Percentiles rank a stretch among this genome's conserved stretches.
These are phyloP conservation scores for Ophiostoma himal-ulmi DNA, from an alignment of 2,329 filamentous ascomycete species.

Conservation along the genomic window DNA sequence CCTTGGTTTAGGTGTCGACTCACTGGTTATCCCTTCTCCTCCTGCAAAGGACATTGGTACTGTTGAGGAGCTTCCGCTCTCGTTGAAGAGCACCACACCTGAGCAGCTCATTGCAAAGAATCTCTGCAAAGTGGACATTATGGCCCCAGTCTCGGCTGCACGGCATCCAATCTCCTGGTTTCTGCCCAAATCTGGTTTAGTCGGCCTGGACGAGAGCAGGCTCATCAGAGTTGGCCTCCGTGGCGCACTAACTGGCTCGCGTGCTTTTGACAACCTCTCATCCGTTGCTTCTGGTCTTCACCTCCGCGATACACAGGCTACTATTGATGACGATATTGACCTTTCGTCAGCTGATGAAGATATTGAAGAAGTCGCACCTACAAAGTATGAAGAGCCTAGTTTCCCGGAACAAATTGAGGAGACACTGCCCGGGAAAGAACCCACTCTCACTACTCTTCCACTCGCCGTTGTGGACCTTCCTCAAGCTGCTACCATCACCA, in stretches of 20 bases:
- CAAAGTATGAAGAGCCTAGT: background rate
- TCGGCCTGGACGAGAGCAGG: slow-evolving; percentile 31
- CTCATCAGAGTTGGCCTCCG: slow-evolving; percentile 31
- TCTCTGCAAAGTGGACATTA: background rate
- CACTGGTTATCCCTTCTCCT: background rate
- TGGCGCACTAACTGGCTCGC: slow-evolving; percentile 30
- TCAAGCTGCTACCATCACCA: background rate
- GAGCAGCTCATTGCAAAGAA: background rate
- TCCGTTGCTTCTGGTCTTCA: background rate
- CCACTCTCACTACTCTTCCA: background rate
- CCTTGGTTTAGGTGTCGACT: background rate
- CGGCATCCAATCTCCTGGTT: slow-evolving; percentile 4
- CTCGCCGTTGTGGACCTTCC: background rate
- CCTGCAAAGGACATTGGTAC: background rate
- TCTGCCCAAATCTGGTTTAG: slow-evolving; percentile 31
- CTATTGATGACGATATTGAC: slow-evolving; percentile 10
- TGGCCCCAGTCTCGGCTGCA: background rate
- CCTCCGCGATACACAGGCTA: background rate
- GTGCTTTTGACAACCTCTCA: slow-evolving; percentile 25
- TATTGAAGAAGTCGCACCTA: background rate
- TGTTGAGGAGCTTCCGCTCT: background rate
- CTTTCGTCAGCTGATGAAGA: background rate
- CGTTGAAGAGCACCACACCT: background rate
- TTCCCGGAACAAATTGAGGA: background rate
- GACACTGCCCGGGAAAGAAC: background rate